Conservation (phyloP, 371 early-diverging fungal genomes). For the Rhizopus arrhizus region DNA sequence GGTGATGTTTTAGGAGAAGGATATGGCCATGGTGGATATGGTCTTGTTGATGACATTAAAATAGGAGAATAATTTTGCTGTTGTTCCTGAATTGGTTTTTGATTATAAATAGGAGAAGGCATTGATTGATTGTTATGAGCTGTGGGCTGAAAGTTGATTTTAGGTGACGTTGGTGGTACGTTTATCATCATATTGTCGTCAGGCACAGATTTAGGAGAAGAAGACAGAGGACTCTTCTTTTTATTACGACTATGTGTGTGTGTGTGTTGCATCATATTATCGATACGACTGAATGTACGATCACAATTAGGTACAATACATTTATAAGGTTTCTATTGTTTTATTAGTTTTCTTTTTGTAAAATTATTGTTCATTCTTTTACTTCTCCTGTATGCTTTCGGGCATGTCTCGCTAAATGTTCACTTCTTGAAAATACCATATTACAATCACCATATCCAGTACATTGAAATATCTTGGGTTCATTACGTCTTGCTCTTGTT, state of each 20-base stretch:
- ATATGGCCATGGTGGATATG: constrained; percentile 1
- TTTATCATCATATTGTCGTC: constrained; percentile 7
- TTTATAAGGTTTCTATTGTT: constrained; percentile 44
- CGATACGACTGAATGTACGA: constrained; percentile 54
- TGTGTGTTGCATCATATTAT: constrained; percentile 62
- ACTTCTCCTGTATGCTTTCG: constrained; percentile 67
- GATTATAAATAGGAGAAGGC: neutral
- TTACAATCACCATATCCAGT: constrained; percentile 55
- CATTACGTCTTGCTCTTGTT: constrained; percentile 9
- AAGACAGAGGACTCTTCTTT: constrained; percentile 13
- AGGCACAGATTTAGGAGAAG: constrained; percentile 3
- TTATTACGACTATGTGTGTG: constrained; percentile 41
- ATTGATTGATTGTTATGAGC: neutral
- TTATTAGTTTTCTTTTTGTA: neutral
- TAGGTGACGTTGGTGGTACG: constrained; percentile 11
- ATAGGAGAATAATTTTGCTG: neutral
- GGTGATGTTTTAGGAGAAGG: constrained; percentile 3
- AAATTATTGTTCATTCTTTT: constrained; percentile 1
- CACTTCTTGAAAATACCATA: constrained; percentile 59
- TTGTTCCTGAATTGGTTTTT: neutral
- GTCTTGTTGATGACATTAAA: neutral
- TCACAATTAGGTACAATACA: constrained; percentile 51
- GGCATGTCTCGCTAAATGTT: constrained; percentile 56
- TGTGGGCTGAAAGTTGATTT: neutral
- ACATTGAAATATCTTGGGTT: constrained; percentile 52